Conservation (phyloP, 768 basidiomycete species). For the Tricholoma matsutake region DNA sequence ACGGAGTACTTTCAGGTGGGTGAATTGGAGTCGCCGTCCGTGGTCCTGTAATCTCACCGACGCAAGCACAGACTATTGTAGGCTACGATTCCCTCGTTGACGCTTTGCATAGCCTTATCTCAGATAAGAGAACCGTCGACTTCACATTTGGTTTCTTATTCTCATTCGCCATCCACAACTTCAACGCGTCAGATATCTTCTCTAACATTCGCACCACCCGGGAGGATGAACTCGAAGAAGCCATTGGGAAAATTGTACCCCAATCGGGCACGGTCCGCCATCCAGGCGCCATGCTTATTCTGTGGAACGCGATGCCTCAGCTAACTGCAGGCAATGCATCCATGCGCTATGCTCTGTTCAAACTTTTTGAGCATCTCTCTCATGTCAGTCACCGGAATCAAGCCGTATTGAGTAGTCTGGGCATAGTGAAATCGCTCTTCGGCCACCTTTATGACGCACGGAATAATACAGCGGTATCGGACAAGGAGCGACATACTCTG, state of each 20-base stretch:
- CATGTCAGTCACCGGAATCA: conserved; percentile 66
- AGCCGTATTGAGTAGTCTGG: conserved; percentile 58
- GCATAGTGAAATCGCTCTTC: conserved; percentile 53
- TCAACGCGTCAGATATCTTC: conserved; percentile 57
- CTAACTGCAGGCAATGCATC: conserved; percentile 30
- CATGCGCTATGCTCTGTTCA: conserved; percentile 54
- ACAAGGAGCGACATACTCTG: conserved; percentile 52
- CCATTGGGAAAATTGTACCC: conserved; percentile 40
- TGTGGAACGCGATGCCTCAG: conserved; percentile 49
- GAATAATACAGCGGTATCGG: conserved; percentile 23
- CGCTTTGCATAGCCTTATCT: conserved; percentile 53
- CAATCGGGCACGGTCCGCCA: conserved; percentile 50
- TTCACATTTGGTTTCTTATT: conserved; percentile 66
- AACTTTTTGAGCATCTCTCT: conserved; percentile 61
- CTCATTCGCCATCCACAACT: conserved; percentile 63
- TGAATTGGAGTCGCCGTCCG: conserved; percentile 3
- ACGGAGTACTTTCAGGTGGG: conserved; percentile 65
- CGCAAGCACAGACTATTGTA: conserved; percentile 43
- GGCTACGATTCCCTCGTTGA: conserved; percentile 64
- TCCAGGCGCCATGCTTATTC: conserved; percentile 57
- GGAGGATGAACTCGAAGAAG: conserved; percentile 37
- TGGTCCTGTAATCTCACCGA: conserved; percentile 1
- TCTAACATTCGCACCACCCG: conserved; percentile 34
- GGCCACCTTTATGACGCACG: conserved; percentile 37
- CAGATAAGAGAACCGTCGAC: conserved; percentile 44